These are phyloP conservation scores for Tripidium arundinaceum DNA, from an alignment of 202 grass and related monocot species.

Conservation along the genomic window DNA sequence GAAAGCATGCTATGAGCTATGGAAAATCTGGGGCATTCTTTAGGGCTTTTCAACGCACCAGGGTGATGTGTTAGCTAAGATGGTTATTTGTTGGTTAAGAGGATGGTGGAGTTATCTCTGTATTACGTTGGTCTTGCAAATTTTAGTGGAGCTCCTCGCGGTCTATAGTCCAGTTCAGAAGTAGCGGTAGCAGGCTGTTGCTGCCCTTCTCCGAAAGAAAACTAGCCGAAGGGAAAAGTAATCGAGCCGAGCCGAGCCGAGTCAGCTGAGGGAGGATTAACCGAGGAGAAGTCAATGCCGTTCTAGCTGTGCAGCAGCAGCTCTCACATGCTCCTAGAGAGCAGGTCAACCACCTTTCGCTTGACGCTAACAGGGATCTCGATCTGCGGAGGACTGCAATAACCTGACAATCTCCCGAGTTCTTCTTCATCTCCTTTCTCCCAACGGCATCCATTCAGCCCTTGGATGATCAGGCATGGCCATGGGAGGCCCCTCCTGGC, in stretches of 20 bases:
- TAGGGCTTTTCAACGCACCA: neutral
- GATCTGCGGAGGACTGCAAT: neutral
- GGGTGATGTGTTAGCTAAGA: too few species aligned
- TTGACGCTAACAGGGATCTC: neutral
- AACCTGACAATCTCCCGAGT: neutral
- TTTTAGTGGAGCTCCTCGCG: too few species aligned
- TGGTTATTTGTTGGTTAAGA: too few species aligned
- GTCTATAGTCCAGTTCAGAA: too few species aligned
- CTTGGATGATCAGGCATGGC: neutral
- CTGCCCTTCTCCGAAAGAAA: neutral
- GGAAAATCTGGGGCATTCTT: neutral
- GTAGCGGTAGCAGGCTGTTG: too few species aligned
- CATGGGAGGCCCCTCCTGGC: slow-evolving; percentile 17
- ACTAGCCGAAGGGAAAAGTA: neutral
- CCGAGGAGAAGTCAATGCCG: slow-evolving; percentile 1
- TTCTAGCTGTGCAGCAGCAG: neutral
- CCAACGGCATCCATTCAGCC: neutral
- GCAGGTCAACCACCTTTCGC: slow-evolving; percentile 9
- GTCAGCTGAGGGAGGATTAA: neutral
- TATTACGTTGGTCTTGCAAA: too few species aligned
- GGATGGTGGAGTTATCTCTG: too few species aligned
- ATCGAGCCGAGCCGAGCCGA: neutral
- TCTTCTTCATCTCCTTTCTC: neutral
- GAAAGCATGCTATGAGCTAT: neutral
- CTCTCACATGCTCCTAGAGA: neutral